These are phyloP conservation scores for Dorcoceras hygrometricum DNA, from an alignment of 257 asterid species.

Conservation along the genomic window DNA sequence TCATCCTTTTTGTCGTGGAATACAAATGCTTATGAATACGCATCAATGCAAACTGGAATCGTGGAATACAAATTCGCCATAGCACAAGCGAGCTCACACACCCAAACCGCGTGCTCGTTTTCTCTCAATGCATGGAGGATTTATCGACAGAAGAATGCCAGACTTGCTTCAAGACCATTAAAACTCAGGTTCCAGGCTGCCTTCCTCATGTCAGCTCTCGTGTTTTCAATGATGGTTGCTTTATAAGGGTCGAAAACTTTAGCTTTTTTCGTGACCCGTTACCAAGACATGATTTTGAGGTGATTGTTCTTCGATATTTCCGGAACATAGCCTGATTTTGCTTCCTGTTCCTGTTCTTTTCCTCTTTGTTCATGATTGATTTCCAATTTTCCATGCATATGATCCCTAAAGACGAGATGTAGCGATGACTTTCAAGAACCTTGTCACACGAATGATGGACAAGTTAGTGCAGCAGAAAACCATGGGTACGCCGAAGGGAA, in stretches of 20 bases:
- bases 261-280: slow-evolving; percentile 23
- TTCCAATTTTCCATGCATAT: slow-evolving; percentile 2
- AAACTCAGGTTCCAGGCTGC: slow-evolving; percentile 17
- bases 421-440: slow-evolving; percentile 17
- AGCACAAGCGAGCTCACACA: background rate
- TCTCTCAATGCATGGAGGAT: slow-evolving; percentile 30
- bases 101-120: slow-evolving; percentile 15
- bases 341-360: too few species aligned
- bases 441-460: slow-evolving; percentile 15
- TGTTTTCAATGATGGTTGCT: slow-evolving; percentile 25
- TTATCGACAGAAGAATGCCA: slow-evolving; percentile 18
- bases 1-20: too few species aligned
- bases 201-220: slow-evolving; percentile 19
- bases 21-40: too few species aligned
- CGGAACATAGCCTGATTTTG: background rate
- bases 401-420: slow-evolving; percentile 19
- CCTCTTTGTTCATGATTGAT: too few species aligned
- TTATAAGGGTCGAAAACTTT: slow-evolving; percentile 24
- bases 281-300: slow-evolving; percentile 12
- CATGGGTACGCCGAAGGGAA: slow-evolving; percentile 23
- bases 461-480: background rate
- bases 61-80: slow-evolving; percentile 7
- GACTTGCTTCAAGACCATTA: slow-evolving; percentile 18
- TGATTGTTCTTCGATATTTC: background rate
- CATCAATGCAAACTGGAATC: slow-evolving; percentile 4